Base-by-base conservation (phyloP, 2,329 filamentous ascomycete genomes). In the Apiospora malaysiana region DNA sequence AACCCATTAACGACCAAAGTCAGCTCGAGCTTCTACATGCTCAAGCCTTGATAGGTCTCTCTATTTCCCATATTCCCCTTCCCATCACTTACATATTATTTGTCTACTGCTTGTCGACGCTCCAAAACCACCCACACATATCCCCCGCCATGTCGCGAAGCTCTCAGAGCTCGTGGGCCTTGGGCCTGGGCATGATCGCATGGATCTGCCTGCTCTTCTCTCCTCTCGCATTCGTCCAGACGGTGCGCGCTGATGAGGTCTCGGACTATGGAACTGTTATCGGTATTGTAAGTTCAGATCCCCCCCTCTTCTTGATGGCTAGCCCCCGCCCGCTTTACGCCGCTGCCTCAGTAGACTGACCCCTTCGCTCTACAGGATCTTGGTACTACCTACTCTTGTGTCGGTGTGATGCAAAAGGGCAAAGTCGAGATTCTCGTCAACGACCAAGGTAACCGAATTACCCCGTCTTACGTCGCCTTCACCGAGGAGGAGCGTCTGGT, bases 401-500 rank as follows among this genome's bases (percentile, higher is more conserved):
- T 97, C 79, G 94, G 93, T 92, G 94, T 97, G 82, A 97, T 97
- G 94, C 92, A 95, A 82, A 93, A 94, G 82, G 94, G 94, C 83
- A 96, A 95, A 85, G 94, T 97, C 77, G 94, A 97, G 81, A 97
- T 97, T 86, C 89, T 97, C 78, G 93, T 94, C 85, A 97, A 97
- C 88, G 94, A 97, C 85, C 94, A 97, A 88, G 94, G 94, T 88
- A 94, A 97, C 90, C 93, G 94, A 87, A 97, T 97, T 78, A 97
- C 94, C 78, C 94, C 94, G 70, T 97, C 94, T 75, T 97, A 96
- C 85, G 94, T 97, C 81, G 94, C 94, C 80, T 97, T 97, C 84
- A 98, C 94, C 83, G 95, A 98, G 79, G 94, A 98, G 75, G 96
- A 98, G 86, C 92, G 96, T 81, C 89, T 99, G 76, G 94, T 99